These are phyloP conservation scores for Talaromyces stipitatus DNA, from an alignment of 495 filamentous ascomycete genomes.

Conservation along the genomic window DNA sequence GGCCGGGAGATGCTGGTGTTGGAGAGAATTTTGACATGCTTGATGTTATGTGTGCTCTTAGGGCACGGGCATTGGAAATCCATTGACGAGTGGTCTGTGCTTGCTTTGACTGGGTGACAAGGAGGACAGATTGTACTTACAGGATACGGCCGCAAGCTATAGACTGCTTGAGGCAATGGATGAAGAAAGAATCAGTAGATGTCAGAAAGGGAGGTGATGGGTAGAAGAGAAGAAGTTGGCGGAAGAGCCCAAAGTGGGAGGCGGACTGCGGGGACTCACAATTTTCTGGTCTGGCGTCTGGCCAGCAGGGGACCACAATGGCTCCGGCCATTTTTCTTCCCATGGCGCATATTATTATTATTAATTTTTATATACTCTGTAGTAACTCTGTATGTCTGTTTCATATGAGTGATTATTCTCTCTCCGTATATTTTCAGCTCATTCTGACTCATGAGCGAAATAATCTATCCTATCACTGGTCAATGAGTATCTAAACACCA, in stretches of 20 bases:
- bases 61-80: neutral
- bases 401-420: no score
- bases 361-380: no score
- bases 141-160: no score
- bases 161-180: neutral
- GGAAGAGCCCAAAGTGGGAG: neutral
- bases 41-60: neutral
- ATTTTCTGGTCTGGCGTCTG: neutral
- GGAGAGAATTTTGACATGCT: neutral
- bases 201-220: neutral
- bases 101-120: no score
- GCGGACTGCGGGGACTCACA: neutral
- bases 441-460: no score
- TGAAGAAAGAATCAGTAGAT: neutral
- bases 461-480: no score
- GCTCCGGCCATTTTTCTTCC: neutral
- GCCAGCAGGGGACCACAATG: neutral
- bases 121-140: no score
- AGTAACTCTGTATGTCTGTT: no score
- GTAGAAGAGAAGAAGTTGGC: neutral
- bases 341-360: neutral
- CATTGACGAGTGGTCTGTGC: neutral
- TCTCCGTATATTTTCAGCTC: no score
- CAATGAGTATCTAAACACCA: no score
- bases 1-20: neutral